A percentile compares a stretch with the other conserved stretches of the same genome.
Conservation (phyloP, 1,284 basidiomycete species). For the Sporisorium exsertum region DNA sequence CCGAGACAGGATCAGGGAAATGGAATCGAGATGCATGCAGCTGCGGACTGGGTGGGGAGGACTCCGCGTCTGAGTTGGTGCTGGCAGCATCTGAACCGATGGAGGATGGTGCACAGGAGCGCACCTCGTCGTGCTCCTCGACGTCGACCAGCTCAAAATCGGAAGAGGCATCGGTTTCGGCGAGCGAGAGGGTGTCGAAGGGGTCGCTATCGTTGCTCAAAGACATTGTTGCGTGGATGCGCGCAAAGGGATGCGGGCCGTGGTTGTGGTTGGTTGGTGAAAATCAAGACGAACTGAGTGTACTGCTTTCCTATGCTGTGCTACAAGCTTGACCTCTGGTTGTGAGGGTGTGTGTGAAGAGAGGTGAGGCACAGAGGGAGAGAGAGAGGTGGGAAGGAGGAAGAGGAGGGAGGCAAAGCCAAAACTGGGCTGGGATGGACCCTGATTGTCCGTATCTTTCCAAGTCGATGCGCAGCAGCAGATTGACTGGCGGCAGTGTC, state of each 20-base stretch:
- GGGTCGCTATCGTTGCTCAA: conserved; percentile 35
- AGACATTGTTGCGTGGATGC: conserved; percentile 6
- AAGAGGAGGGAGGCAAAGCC: neutral
- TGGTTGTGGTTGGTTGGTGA: neutral
- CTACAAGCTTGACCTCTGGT: neutral
- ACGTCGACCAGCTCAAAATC: conserved; percentile 40
- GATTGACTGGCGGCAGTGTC: too few species aligned
- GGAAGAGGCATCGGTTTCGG: conserved; percentile 29
- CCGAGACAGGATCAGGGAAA: conserved; percentile 37
- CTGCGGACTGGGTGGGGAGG: conserved; percentile 20
- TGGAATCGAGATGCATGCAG: conserved; percentile 32
- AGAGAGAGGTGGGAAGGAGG: neutral
- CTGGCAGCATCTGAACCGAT: conserved; percentile 24
- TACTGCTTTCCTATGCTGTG: neutral
- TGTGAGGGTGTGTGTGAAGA: neutral
- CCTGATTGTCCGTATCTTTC: conserved; percentile 3
- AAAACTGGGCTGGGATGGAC: conserved; percentile 1
- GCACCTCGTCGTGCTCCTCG: conserved; percentile 21
- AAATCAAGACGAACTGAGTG: neutral
- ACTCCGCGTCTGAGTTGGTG: conserved; percentile 12
- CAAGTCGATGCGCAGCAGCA: conserved; percentile 8
- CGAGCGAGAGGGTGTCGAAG: conserved; percentile 29
- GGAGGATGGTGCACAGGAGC: conserved; percentile 20
- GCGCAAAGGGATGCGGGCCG: neutral
- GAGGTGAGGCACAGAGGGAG: neutral